Conservation (phyloP, 176 grass and related monocot genomes). For the Aegilops sharonensis region DNA sequence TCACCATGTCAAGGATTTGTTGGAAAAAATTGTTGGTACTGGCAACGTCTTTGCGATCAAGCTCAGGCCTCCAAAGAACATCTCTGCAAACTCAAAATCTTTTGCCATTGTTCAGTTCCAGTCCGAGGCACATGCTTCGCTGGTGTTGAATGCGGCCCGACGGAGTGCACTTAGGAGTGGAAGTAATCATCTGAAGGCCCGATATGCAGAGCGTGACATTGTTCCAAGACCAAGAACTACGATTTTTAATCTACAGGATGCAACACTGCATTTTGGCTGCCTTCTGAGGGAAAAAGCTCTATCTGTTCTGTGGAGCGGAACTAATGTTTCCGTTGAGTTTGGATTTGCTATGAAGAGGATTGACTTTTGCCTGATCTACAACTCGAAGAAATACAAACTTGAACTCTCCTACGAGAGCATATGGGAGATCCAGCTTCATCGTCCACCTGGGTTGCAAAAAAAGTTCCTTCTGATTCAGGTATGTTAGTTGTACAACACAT, state of each 20-base stretch:
- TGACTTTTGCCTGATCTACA: slow-evolving; percentile 37
- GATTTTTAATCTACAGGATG: slow-evolving; percentile 46
- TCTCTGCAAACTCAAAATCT: slow-evolving; percentile 48
- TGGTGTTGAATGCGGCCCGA: slow-evolving; percentile 24
- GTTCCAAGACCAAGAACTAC: slow-evolving; percentile 63
- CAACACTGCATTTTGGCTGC: slow-evolving; percentile 59
- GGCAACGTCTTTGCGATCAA: slow-evolving; percentile 67
- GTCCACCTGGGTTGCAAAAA: slow-evolving; percentile 40
- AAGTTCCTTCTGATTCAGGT: slow-evolving; percentile 91
- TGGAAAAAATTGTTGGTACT: slow-evolving; percentile 49
- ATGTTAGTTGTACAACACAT: background rate
- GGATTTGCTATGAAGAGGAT: slow-evolving; percentile 81
- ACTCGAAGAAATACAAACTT: slow-evolving; percentile 48
- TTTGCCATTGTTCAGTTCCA: slow-evolving; percentile 78
- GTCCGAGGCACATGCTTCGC: slow-evolving; percentile 31
- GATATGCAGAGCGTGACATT: slow-evolving; percentile 53
- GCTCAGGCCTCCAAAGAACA: slow-evolving; percentile 53
- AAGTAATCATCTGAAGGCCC: slow-evolving; percentile 38
- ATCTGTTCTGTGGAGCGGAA: slow-evolving; percentile 41
- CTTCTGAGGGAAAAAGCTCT: slow-evolving; percentile 55
- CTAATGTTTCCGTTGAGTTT: slow-evolving; percentile 53
- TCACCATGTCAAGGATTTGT: slow-evolving; percentile 41
- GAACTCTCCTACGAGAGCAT: slow-evolving; percentile 92
- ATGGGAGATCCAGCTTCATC: slow-evolving; percentile 88
- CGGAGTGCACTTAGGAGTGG: background rate